Percentiles rank a stretch among this genome's conserved stretches.
phyloP scores from a whole-genome alignment of 2,329 filamentous ascomycete species.

The Didymosphaeria variabile region DNA sequence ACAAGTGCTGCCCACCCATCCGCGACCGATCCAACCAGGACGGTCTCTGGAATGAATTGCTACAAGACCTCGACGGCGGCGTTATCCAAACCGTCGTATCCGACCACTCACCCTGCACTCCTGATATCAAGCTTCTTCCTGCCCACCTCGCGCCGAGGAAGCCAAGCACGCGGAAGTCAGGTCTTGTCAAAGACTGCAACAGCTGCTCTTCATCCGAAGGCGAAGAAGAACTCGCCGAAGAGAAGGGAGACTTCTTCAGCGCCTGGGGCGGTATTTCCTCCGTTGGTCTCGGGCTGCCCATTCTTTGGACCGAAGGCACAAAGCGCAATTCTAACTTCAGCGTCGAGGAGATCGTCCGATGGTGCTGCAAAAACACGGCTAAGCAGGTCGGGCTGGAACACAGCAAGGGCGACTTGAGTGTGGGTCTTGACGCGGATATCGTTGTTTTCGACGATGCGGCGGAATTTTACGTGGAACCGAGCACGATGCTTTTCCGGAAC shows the following conservation, averaged over 20 bases:
- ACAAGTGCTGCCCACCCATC: constrained; percentile 96
- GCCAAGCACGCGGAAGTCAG: constrained; percentile 38
- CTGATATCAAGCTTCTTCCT: constrained; percentile 89
- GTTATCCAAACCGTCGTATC: constrained; percentile 93
- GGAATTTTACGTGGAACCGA: constrained; percentile 71
- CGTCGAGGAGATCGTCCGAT: constrained; percentile 80
- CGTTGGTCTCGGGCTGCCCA: constrained; percentile 89
- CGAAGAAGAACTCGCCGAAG: constrained; percentile 51
- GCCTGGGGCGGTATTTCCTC: constrained; percentile 97
- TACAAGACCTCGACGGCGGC: constrained; percentile 64
- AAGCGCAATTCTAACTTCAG: constrained; percentile 65
- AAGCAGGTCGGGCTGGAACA: constrained; percentile 84
- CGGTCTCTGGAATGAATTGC: constrained; percentile 83
- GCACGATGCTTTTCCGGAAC: constrained; percentile 94
- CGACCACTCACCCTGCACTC: constrained; percentile 96
- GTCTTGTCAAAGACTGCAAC: constrained; percentile 50
- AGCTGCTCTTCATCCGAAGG: constrained; percentile 37
- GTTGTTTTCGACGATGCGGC: constrained; percentile 90
- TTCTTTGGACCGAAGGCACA: constrained; percentile 81
- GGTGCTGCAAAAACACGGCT: constrained; percentile 88
- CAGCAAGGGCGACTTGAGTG: constrained; percentile 80
- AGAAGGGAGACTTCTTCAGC: constrained; percentile 85
- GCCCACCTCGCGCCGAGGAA: constrained; percentile 66
- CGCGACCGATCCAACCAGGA: constrained; percentile 83
- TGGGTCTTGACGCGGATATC: constrained; percentile 88